Percentiles rank a stretch among this genome's conserved stretches.
phyloP scores from a whole-genome alignment of 495 filamentous ascomycete species.

The Annulohypoxylon maeteangense region DNA sequence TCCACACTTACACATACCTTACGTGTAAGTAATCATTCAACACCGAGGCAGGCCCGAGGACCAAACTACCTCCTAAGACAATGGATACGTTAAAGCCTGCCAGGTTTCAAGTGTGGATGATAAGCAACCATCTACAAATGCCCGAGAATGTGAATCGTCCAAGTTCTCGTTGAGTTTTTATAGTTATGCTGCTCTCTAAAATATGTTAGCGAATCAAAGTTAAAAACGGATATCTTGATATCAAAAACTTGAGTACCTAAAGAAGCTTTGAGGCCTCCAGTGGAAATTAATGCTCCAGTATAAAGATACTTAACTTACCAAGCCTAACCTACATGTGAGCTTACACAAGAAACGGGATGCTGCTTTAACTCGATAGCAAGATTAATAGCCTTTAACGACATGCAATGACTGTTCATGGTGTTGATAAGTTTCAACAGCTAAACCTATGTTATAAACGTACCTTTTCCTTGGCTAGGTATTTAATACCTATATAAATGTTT shows the following conservation, averaged over 20 bases:
- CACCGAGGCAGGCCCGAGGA: conserved; percentile 20
- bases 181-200: background rate
- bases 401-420: background rate
- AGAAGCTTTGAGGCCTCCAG: conserved; percentile 21
- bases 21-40: conserved; percentile 5
- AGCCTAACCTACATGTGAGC: conserved; percentile 3
- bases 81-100: background rate
- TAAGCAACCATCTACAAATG: background rate
- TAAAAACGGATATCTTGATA: background rate
- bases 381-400: background rate
- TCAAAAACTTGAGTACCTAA: background rate
- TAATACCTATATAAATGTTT: too few relatives aligned
- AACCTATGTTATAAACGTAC: background rate
- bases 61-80: background rate
- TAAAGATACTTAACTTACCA: background rate
- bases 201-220: too few relatives aligned
- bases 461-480: too few relatives aligned
- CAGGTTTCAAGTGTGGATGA: background rate
- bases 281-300: background rate
- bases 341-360: conserved; percentile 18
- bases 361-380: conserved; percentile 23
- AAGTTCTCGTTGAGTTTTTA: background rate
- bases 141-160: background rate
- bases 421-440: background rate
- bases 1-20: background rate